These are phyloP conservation scores for Warburgia ugandensis DNA, from an alignment of 164 flowering plant species.

Conservation along the genomic window DNA sequence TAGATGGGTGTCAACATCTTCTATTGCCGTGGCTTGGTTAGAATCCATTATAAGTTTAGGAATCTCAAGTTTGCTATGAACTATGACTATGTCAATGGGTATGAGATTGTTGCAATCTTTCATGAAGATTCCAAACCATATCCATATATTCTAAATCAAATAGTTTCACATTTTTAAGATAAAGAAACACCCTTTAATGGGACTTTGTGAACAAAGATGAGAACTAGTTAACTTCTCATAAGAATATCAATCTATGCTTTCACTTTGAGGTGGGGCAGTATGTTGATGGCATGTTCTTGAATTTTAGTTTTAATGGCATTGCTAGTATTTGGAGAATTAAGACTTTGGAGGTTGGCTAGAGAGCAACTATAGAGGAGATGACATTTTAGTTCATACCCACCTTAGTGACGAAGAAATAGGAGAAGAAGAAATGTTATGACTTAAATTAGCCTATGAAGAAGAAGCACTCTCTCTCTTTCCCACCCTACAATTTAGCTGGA, in stretches of 20 bases:
- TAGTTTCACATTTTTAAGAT: slow-evolving; percentile 93
- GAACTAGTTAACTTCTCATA: slow-evolving; percentile 76
- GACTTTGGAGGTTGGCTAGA: slow-evolving; percentile 98
- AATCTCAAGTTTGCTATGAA: slow-evolving; percentile 96
- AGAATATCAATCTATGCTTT: slow-evolving; percentile 73
- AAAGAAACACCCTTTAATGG: slow-evolving; percentile 47
- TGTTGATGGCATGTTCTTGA: slow-evolving; percentile 80
- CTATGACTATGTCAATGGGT: slow-evolving; percentile 84
- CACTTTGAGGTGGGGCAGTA: slow-evolving; percentile 99
- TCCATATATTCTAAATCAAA: slow-evolving; percentile 66
- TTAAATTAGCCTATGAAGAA: too few species aligned
- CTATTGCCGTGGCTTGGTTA: slow-evolving; percentile 69
- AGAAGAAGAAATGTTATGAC: too few species aligned
- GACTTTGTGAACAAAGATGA: slow-evolving; percentile 95
- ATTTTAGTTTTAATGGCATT: slow-evolving; percentile 95
- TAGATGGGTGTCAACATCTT: slow-evolving; percentile 67
- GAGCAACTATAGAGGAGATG: slow-evolving; percentile 98
- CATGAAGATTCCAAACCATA: slow-evolving; percentile 94
- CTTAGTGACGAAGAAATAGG: too few species aligned
- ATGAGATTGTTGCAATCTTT: slow-evolving; percentile 85
- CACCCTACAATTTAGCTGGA: too few species aligned
- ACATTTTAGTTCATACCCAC: slow-evolving; percentile 93
- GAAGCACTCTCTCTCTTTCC: too few species aligned
- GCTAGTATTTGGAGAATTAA: slow-evolving; percentile 97
- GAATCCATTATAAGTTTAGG: slow-evolving; percentile 96